Evolutionary conservation across 148 eudicot genomes (phyloP).

Genomic region (Heliosperma pusillum): DNA sequence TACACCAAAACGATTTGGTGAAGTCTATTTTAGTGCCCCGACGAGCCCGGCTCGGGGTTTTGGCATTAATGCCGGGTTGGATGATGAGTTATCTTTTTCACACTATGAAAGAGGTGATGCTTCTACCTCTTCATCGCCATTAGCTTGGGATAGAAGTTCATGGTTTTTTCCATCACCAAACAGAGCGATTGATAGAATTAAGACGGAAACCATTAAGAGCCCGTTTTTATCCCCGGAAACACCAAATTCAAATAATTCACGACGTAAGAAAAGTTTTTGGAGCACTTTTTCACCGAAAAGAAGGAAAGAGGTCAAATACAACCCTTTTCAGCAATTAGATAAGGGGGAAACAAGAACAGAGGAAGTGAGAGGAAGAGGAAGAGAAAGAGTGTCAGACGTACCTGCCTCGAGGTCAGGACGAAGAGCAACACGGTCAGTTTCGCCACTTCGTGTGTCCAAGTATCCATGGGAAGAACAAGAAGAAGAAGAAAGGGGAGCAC

Average conservation of each 20-base stretch:
- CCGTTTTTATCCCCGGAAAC: conserved; percentile 22
- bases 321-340: neutral
- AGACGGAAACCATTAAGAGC: neutral
- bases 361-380: conserved; percentile 20
- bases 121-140: neutral
- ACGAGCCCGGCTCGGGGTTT: conserved; percentile 34
- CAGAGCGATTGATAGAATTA: neutral
- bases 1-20: conserved; percentile 42
- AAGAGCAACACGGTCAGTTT: conserved; percentile 48
- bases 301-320: conserved; percentile 12
- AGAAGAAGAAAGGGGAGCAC: conserved; percentile 17
- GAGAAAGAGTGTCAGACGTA: conserved; percentile 10
- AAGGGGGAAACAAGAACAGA: conserved; percentile 28
- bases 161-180: neutral
- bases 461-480: conserved; percentile 55
- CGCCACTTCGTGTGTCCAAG: conserved; percentile 45
- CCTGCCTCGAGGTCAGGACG: conserved; percentile 23
- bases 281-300: conserved; percentile 25
- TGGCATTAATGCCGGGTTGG: conserved; percentile 20
- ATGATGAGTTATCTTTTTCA: conserved; percentile 7
- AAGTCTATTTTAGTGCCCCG: conserved; percentile 46
- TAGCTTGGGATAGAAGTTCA: neutral
- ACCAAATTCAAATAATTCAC: conserved; percentile 9
- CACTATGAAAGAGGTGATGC: neutral
- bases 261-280: conserved; percentile 39